Conservation (phyloP, 805 yeast genomes). For the Myxozyma sirexii region DNA sequence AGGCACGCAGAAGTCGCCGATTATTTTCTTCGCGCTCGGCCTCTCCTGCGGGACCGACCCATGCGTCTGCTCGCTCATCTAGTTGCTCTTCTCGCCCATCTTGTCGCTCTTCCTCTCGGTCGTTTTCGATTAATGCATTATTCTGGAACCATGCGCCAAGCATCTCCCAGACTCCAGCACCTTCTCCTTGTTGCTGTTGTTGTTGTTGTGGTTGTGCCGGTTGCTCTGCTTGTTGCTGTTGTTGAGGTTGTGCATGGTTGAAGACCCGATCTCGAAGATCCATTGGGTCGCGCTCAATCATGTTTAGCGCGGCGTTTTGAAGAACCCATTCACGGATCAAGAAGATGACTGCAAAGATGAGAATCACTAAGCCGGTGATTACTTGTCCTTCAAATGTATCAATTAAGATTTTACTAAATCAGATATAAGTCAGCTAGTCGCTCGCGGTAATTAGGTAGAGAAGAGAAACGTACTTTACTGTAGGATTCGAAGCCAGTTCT, state of each 20-base stretch:
- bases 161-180: conserved; percentile 22
- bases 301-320: conserved; percentile 37
- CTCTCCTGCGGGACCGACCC: too few relatives aligned
- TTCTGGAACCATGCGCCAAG: conserved; percentile 22
- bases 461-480: conserved; percentile 13
- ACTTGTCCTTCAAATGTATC: conserved; percentile 40
- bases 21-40: too few relatives aligned
- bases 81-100: background rate
- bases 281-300: conserved; percentile 1
- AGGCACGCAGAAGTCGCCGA: too few relatives aligned
- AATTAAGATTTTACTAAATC: conserved; percentile 16
- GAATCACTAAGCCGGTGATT: conserved; percentile 36
- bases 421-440: background rate
- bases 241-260: background rate
- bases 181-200: background rate
- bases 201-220: background rate
- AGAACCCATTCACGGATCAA: conserved; percentile 44
- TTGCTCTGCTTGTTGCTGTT: background rate
- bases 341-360: conserved; percentile 48
- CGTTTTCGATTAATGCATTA: conserved; percentile 10
- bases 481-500: conserved; percentile 17
- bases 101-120: conserved; percentile 4
- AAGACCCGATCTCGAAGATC: conserved; percentile 2
- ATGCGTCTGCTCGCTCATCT: too few relatives aligned
- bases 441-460: background rate